Evolutionary conservation across 2,329 filamentous ascomycete genomes (phyloP), one percentile per base, ranked within the genome.

Genomic region (Penicillium janthinellum): DNA sequence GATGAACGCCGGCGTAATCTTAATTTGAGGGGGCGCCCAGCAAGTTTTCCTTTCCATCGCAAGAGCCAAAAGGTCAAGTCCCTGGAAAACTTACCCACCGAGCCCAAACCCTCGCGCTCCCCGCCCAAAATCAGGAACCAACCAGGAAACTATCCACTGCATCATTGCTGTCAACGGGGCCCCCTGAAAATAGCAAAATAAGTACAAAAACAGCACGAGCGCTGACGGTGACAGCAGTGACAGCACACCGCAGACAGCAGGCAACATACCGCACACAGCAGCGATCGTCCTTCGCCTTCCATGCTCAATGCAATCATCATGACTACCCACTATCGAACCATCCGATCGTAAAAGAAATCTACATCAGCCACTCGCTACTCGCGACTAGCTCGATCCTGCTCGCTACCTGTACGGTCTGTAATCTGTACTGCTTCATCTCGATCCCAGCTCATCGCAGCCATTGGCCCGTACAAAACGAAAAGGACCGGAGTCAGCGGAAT

Each of bases 11-110:
- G 20, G 35, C 25, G 50, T 42, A 53, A 53, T 53, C 50, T 53
- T 53, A 53, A 53, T 44, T 53, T 35, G 38, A 14, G 35, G 51
- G 52, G 48, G 41, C 8, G 20, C 51, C 12, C 48, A 65, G 54
- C 63, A 64, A 60, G 63, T 62, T 65, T 65, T 65, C 50, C 39
- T 38, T 52, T 57, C 51, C 47, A 53, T 57, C 35, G 17, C 49
- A 52, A 20, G 20, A 20, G 20, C 20, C 20, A 20, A 20, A 41
- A 15, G 25, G 25, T n/a, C 14, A 17, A 41, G 38, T 41, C 38
- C 38, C 38, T 41, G 15, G 38, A 8, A 25, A 59, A 55, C 28
- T 51, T 47, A 67, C 59, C 62, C 45, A 59, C 51, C 54, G 60
- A 61, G 55, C 63, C 56, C 42, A 48, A 22, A 28, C 45, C 49